Percentiles rank a stretch among this genome's conserved stretches.
These are phyloP conservation scores for Colletotrichum tropicicola DNA, from an alignment of 2,329 filamentous ascomycete genomes.

Conservation along the genomic window DNA sequence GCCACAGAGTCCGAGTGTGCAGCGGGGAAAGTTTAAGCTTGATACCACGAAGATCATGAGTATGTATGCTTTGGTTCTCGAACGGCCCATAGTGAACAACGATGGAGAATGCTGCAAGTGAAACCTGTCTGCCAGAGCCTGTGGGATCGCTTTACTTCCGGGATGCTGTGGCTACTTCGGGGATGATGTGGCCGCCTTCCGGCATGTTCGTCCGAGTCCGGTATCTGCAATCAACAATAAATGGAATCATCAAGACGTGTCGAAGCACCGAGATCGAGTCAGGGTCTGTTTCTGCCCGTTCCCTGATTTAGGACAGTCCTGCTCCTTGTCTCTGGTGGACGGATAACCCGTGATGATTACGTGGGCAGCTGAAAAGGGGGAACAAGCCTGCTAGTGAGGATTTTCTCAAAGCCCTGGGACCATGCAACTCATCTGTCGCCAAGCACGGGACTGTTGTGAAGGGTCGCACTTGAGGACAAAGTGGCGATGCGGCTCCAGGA, in stretches of 20 bases:
- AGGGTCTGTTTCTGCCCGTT: neutral
- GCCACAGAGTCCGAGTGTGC: neutral
- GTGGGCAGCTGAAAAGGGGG: neutral
- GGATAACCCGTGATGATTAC: conserved; percentile 3
- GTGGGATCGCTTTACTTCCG: neutral
- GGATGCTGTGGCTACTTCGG: neutral
- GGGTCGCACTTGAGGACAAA: neutral
- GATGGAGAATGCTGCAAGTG: neutral
- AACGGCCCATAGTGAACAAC: neutral
- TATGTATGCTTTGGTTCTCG: neutral
- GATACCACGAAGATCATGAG: neutral
- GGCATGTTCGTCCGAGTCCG: neutral
- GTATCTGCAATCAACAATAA: neutral
- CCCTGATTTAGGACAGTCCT: neutral
- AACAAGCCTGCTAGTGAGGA: conserved; percentile 3
- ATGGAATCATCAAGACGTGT: neutral
- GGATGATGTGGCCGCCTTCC: conserved; percentile 2
- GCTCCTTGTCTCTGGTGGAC: neutral
- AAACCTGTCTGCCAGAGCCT: neutral
- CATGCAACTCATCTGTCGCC: conserved; percentile 1
- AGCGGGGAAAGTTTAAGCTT: conserved; percentile 4
- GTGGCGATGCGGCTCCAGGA: conserved; percentile 14
- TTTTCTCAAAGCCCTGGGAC: neutral
- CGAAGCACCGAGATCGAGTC: neutral
- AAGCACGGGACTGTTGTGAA: neutral